Evolutionary conservation across 1,139 yeast genomes (phyloP).

Genomic region (Kodamaea arcana): DNA sequence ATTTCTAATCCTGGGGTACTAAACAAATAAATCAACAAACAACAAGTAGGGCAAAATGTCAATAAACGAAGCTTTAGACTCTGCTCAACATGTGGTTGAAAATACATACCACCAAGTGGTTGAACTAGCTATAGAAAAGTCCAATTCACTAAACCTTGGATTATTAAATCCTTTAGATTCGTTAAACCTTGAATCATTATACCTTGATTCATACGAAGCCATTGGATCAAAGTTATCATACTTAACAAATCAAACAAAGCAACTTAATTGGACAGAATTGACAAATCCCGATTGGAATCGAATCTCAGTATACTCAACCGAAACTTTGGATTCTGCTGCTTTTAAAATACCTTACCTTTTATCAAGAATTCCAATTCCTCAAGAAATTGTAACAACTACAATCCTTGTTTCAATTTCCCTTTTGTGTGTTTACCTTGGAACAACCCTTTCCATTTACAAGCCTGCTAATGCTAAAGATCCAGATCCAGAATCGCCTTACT

Average conservation of each 20-base stretch:
- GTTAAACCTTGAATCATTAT: too few relatives aligned
- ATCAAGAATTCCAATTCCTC: background rate
- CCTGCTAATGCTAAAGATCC: slow-evolving; percentile 45
- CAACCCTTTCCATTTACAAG: slow-evolving; percentile 37
- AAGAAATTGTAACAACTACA: slow-evolving; percentile 3
- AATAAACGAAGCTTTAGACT: slow-evolving; percentile 7
- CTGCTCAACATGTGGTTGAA: slow-evolving; percentile 39
- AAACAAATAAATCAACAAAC: background rate
- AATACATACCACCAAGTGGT: slow-evolving; percentile 19
- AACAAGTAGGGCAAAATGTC: background rate
- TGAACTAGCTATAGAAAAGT: background rate
- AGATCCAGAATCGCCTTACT: slow-evolving; percentile 27
- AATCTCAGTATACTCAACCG: background rate
- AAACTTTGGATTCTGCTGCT: slow-evolving; percentile 1
- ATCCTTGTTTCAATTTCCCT: slow-evolving; percentile 20
- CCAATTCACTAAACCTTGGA: background rate
- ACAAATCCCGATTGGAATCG: background rate
- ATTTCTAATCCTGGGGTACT: background rate
- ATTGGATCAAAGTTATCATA: background rate
- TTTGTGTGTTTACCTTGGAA: slow-evolving; percentile 21
- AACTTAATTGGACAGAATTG: background rate
- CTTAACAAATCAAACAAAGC: background rate
- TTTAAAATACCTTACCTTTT: background rate
- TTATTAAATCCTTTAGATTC: too few relatives aligned
- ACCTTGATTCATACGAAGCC: too few relatives aligned